A percentile compares a stretch with the other conserved stretches of the same genome.
phyloP scores from a whole-genome alignment of 1,284 basidiomycete species.

The Schizophyllum amplum region DNA sequence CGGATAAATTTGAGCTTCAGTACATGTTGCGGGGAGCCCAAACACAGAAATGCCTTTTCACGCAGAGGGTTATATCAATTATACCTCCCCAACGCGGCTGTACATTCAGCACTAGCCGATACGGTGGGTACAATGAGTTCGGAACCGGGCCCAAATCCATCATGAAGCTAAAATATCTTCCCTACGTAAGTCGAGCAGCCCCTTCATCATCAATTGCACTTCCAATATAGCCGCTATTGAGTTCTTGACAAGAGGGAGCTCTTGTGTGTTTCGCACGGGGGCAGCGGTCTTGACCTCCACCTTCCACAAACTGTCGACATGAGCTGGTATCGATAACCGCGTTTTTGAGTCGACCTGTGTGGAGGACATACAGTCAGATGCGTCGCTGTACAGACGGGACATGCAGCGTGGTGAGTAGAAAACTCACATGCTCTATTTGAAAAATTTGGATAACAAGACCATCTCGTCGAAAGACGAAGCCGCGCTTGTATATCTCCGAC shows the following conservation, averaged over 20 bases:
- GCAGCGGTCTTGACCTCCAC: slow-evolving; percentile 75
- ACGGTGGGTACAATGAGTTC: too few relatives aligned
- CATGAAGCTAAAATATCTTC: slow-evolving; percentile 39
- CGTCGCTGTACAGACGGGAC: neutral
- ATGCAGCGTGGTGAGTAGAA: neutral
- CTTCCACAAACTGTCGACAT: slow-evolving; percentile 71
- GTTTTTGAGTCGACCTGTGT: slow-evolving; percentile 60
- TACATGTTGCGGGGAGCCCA: too few relatives aligned
- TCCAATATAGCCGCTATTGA: slow-evolving; percentile 67
- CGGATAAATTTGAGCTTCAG: too few relatives aligned
- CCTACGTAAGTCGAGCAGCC: slow-evolving; percentile 60
- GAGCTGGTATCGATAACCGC: slow-evolving; percentile 61
- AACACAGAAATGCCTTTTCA: too few relatives aligned
- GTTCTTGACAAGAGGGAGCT: slow-evolving; percentile 45
- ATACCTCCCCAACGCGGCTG: too few relatives aligned
- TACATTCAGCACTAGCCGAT: too few relatives aligned
- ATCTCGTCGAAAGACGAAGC: slow-evolving; percentile 65
- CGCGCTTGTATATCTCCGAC: slow-evolving; percentile 71
- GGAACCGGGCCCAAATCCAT: neutral
- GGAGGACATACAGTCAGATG: slow-evolving; percentile 3
- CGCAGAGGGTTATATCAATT: too few relatives aligned
- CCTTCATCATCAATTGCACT: slow-evolving; percentile 74
- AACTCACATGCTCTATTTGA: slow-evolving; percentile 65
- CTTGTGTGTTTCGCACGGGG: slow-evolving; percentile 65
- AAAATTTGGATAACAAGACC: slow-evolving; percentile 69